These are phyloP conservation scores for Boletales sp. DNA, from an alignment of 768 basidiomycete species.

Conservation along the genomic window DNA sequence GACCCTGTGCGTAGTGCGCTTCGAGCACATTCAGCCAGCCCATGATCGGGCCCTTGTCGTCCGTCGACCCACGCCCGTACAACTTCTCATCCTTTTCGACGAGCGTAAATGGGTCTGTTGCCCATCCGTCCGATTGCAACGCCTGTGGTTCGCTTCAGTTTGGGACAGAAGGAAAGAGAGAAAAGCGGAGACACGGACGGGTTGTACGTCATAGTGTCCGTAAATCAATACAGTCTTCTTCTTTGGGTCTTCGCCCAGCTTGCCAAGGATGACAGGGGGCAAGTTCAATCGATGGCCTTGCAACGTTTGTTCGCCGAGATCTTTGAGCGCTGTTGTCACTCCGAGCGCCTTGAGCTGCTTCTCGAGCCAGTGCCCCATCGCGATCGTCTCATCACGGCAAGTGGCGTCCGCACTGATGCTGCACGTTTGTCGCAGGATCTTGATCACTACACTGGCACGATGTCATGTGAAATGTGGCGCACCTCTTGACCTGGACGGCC, in stretches of 20 bases:
- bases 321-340: conserved; percentile 67
- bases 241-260: conserved; percentile 73
- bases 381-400: conserved; percentile 71
- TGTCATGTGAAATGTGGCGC: not conserved
- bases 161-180: no score
- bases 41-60: conserved; percentile 87
- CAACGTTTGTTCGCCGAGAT: conserved; percentile 73
- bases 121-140: conserved; percentile 73
- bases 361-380: conserved; percentile 84
- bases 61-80: conserved; percentile 83
- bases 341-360: conserved; percentile 69
- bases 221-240: conserved; percentile 96
- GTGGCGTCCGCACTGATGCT: conserved; percentile 71
- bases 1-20: conserved; percentile 64
- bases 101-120: conserved; percentile 79
- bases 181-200: conserved; percentile 42
- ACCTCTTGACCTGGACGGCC: conserved; percentile 85
- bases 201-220: conserved; percentile 95
- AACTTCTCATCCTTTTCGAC: conserved; percentile 54
- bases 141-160: conserved; percentile 26
- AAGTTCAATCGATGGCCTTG: conserved; percentile 70
- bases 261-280: conserved; percentile 81
- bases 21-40: conserved; percentile 90
- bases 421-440: not conserved
- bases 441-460: no score